phyloP scores from a whole-genome alignment of 306 rosid species.

The Rubus idaeus region DNA sequence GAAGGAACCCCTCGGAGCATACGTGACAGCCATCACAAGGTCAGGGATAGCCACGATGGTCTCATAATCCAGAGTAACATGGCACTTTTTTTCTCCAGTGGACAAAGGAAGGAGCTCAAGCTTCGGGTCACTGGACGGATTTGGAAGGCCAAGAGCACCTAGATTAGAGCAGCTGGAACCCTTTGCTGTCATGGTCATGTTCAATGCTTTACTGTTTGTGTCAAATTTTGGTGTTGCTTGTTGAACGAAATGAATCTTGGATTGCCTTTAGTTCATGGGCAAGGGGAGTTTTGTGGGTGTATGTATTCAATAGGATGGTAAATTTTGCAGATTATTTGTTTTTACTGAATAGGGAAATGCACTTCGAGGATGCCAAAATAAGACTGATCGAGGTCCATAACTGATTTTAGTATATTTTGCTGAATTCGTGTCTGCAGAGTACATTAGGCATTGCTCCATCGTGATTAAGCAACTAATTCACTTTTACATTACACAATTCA shows the following conservation, averaged over 20 bases:
- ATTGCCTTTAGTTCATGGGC: background rate
- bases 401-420: background rate
- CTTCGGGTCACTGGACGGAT: slow-evolving; percentile 30
- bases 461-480: background rate
- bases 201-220: slow-evolving; percentile 1
- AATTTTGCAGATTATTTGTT: background rate
- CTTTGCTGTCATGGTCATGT: background rate
- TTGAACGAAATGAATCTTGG: background rate
- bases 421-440: background rate
- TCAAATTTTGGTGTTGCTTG: background rate
- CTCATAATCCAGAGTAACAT: slow-evolving; percentile 35
- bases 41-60: slow-evolving; percentile 30
- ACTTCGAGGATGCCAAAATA: background rate
- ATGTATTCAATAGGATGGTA: background rate
- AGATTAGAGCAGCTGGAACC: background rate
- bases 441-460: background rate
- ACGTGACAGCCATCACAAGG: slow-evolving; percentile 27
- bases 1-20: slow-evolving; percentile 37
- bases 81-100: slow-evolving; percentile 36
- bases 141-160: slow-evolving; percentile 25
- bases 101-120: slow-evolving; percentile 35
- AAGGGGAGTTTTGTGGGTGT: background rate
- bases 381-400: background rate
- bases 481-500: background rate
- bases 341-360: background rate